Percentiles rank a stretch among this genome's conserved stretches.
These are phyloP conservation scores for Umbellularia californica DNA, from an alignment of 164 flowering plant genomes.

Conservation along the genomic window DNA sequence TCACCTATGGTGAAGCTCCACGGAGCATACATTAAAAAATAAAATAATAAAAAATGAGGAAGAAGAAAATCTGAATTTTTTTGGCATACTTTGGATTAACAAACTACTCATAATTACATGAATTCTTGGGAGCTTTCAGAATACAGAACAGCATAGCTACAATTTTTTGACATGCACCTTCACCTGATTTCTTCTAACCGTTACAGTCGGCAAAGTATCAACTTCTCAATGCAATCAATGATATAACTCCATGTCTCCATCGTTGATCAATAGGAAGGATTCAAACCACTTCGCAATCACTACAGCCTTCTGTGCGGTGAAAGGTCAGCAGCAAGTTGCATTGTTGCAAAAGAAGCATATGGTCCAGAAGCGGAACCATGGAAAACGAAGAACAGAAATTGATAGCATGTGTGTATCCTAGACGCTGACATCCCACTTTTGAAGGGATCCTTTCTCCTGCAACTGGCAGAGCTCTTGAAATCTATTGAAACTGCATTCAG, in stretches of 20 bases:
- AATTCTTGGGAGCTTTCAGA: too few species aligned
- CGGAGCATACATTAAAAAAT: too few species aligned
- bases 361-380: background rate
- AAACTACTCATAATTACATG: too few species aligned
- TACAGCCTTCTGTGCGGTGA: background rate
- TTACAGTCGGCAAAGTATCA: background rate
- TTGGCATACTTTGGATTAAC: too few species aligned
- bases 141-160: too few species aligned
- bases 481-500: slow-evolving; percentile 37
- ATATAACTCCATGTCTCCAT: background rate
- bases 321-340: background rate
- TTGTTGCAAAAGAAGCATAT: background rate
- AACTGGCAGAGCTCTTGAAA: slow-evolving; percentile 45
- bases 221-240: background rate
- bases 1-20: too few species aligned
- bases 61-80: too few species aligned
- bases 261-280: background rate
- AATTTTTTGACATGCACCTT: background rate
- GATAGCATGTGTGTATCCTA: background rate
- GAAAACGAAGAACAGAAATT: background rate
- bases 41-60: too few species aligned
- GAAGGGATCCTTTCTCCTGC: slow-evolving; percentile 10
- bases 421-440: background rate
- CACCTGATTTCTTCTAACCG: background rate
- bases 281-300: background rate